phyloP scores from a whole-genome alignment of 805 yeast genomes.

The Saturnispora besseyi region DNA sequence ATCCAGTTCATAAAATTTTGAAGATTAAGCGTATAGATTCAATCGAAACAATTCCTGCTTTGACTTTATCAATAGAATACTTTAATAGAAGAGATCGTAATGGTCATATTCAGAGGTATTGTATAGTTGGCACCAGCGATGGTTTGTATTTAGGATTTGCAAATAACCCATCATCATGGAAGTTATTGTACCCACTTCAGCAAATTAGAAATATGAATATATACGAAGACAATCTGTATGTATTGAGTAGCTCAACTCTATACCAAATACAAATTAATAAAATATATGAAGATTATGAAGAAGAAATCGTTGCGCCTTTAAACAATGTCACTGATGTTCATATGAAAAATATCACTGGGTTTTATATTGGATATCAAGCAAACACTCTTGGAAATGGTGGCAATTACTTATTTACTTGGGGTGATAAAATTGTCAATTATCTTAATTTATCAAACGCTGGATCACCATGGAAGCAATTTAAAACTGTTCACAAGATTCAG shows the following conservation, averaged over 20 bases:
- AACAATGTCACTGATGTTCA: constrained; percentile 34
- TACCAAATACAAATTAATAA: constrained; percentile 57
- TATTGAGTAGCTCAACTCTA: constrained; percentile 46
- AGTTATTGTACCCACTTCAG: constrained; percentile 41
- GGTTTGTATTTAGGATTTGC: constrained; percentile 54
- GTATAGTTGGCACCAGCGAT: constrained; percentile 49
- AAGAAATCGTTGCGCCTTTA: constrained; percentile 15
- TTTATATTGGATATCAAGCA: constrained; percentile 64
- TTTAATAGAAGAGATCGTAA: constrained; percentile 3
- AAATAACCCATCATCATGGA: constrained; percentile 43
- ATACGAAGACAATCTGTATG: constrained; percentile 45
- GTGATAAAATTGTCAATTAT: constrained; percentile 37
- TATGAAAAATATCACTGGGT: constrained; percentile 40
- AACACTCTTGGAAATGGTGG: constrained; percentile 35
- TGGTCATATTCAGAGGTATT: constrained; percentile 22
- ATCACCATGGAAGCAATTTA: constrained; percentile 21
- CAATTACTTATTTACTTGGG: constrained; percentile 41
- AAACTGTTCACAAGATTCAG: constrained; percentile 20
- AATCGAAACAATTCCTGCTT: constrained; percentile 1
- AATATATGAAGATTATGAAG: constrained; percentile 49
- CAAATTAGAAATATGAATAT: constrained; percentile 55
- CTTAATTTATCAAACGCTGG: constrained; percentile 21
- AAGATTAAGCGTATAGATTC: neutral
- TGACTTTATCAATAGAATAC: constrained; percentile 11
- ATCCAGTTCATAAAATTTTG: neutral